phyloP scores from a whole-genome alignment of 306 rosid species.

The Sindora glabra region DNA sequence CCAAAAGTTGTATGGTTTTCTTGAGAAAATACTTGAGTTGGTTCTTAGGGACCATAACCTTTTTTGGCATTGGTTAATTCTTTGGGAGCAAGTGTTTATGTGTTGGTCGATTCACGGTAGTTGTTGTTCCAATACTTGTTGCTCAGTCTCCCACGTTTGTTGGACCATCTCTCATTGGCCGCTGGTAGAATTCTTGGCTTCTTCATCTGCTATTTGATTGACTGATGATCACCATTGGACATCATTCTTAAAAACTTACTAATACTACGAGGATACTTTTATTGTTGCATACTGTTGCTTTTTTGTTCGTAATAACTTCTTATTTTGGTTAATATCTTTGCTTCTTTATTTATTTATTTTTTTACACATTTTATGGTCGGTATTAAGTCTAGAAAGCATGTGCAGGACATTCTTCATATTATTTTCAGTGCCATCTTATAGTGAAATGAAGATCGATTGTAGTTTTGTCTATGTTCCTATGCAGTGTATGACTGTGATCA shows the following conservation, averaged over 20 bases:
- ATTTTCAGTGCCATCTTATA: not conserved
- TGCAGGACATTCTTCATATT: not conserved
- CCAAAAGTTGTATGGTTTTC: not conserved
- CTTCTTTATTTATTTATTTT: not conserved
- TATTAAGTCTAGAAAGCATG: not conserved
- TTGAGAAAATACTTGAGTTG: not conserved
- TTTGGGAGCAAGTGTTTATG: not conserved
- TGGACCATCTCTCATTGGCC: not conserved
- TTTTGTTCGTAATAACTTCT: not conserved
- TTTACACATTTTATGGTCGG: slow-evolving; percentile 7
- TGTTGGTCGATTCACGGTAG: not conserved
- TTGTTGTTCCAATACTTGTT: not conserved
- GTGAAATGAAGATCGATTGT: not conserved
- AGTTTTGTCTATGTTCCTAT: slow-evolving; percentile 12
- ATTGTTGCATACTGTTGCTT: not conserved
- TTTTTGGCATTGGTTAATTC: not conserved
- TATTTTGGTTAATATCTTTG: not conserved
- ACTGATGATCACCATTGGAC: not conserved
- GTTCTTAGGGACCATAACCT: not conserved
- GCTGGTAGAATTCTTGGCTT: not conserved
- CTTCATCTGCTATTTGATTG: not conserved
- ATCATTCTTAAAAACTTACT: not conserved
- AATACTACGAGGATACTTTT: not conserved
- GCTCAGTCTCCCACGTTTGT: not conserved
- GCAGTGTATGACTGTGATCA: slow-evolving; percentile 64